Conservation (phyloP, 176 grass and related monocot genomes). For the Carex scoparia region DNA sequence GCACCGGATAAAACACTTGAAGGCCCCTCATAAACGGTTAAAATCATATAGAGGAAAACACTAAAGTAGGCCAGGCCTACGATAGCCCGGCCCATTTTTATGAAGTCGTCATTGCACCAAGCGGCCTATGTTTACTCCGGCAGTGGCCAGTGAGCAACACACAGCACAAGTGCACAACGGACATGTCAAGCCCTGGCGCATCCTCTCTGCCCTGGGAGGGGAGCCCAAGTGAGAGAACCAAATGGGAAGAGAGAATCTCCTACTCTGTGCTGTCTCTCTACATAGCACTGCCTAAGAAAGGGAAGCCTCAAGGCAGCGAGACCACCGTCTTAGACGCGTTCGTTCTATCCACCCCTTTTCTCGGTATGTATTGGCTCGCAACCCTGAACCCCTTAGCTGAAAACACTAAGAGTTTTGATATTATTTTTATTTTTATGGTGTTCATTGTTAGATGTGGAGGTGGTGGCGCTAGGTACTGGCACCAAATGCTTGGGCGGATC, state of each 20-base stretch:
- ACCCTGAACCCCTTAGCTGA: not conserved
- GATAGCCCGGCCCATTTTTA: not conserved
- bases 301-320: slow-evolving; percentile 77
- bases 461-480: slow-evolving; percentile 62
- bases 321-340: slow-evolving; percentile 81
- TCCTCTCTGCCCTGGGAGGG: slow-evolving; percentile 15
- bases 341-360: slow-evolving; percentile 44
- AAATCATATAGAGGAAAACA: too few relatives aligned
- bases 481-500: slow-evolving; percentile 84
- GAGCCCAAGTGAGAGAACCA: not conserved
- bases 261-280: slow-evolving; percentile 40
- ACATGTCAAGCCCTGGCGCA: not conserved
- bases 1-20: too few relatives aligned
- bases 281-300: slow-evolving; percentile 71
- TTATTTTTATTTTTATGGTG: not conserved
- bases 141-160: not conserved
- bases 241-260: slow-evolving; percentile 39
- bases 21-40: too few relatives aligned
- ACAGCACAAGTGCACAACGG: not conserved
- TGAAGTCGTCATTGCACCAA: not conserved
- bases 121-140: not conserved
- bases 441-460: slow-evolving; percentile 29
- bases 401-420: not conserved
- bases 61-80: not conserved
- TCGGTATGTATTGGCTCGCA: slow-evolving; percentile 8